Evolutionary conservation across 192 early-diverging fungal genomes (phyloP), one percentile per base, ranked within the genome.

Genomic region (Coemansia aciculifera): DNA sequence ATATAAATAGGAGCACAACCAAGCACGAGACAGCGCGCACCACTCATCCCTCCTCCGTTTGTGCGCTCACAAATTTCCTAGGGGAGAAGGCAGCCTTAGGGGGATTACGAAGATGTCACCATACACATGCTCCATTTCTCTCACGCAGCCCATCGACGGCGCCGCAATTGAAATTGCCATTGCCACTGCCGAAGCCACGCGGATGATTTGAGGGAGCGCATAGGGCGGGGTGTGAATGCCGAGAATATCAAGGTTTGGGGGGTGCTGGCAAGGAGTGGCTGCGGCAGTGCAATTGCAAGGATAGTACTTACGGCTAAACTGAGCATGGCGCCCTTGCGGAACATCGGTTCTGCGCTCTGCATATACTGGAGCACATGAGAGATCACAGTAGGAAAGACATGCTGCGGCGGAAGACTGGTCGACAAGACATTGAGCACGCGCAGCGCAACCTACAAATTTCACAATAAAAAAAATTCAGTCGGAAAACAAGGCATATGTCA

Each of bases 271-370:
- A 12, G 44, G 44, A 48, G 5, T 48, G 44, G n/a, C 44, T 48
- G 44, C 44, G 44, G n/a, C n/a, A 21, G 44, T 8, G 44, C 44
- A 21, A 24, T 52, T 31, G 51, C 51, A 27, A 52, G 51, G 13
- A 29, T 52, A 52, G 51, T 73, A 81, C 79, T 72, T 81, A 89
- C 86, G 68, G 90, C 91, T 69, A 97, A 86, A 27, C 90, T 87
- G 74, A 97, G 87, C 92, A 97, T 93, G 34, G 91, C 88, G 43
- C 92, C 94, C 75, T 94, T 94, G 60, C 95, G 87, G 70, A 81
- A 88, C 52, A 84, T 81, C 39, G 92, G 90, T 52, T 92, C 86
- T 13, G 87, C 67, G 67, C 87, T 93, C 59, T 91, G 89, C 90
- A 93, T 90, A 68, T 94, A 94, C 57, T 86, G 71, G 38, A 93